Evolutionary conservation across 352 stramenopile genomes (phyloP).

Genomic region (Phytophthora fragariaefolia): DNA sequence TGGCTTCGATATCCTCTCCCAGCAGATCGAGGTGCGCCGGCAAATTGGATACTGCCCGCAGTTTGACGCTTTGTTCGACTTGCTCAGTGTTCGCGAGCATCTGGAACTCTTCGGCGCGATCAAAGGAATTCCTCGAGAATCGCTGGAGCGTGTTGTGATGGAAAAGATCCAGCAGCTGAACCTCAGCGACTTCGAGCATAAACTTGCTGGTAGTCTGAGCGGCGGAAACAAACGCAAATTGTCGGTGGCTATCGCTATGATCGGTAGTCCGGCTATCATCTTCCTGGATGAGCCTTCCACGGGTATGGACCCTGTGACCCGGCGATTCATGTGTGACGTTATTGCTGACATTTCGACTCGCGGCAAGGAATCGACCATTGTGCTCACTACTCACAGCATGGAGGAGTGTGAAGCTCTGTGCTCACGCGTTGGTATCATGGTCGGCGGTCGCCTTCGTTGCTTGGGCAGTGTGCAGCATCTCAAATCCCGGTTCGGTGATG

Average conservation of each 20-base stretch:
- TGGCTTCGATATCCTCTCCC: constrained; percentile 37
- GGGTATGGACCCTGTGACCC: constrained; percentile 92
- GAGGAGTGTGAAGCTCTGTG: constrained; percentile 77
- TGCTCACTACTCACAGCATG: constrained; percentile 88
- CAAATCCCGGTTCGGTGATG: constrained; percentile 94
- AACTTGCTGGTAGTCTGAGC: constrained; percentile 76
- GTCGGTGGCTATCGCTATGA: constrained; percentile 93
- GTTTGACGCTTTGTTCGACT: constrained; percentile 84
- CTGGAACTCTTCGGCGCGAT: constrained; percentile 91
- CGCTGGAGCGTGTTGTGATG: constrained; percentile 62
- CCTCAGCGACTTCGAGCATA: constrained; percentile 78
- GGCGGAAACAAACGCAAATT: constrained; percentile 95
- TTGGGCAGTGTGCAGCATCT: constrained; percentile 90
- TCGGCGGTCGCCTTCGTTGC: constrained; percentile 61
- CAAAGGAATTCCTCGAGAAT: constrained; percentile 89
- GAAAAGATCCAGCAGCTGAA: constrained; percentile 86
- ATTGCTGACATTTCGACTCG: constrained; percentile 74
- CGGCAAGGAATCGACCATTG: constrained; percentile 68
- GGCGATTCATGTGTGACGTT: constrained; percentile 50
- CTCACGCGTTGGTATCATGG: constrained; percentile 93
- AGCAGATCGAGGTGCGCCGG: constrained; percentile 68
- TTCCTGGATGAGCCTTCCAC: constrained; percentile 91
- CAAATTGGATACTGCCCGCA: constrained; percentile 93
- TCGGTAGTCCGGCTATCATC: constrained; percentile 90
- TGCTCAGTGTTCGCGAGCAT: constrained; percentile 88